Evolutionary conservation across 257 asterid genomes (phyloP).

Genomic region (Prunella vulgaris): DNA sequence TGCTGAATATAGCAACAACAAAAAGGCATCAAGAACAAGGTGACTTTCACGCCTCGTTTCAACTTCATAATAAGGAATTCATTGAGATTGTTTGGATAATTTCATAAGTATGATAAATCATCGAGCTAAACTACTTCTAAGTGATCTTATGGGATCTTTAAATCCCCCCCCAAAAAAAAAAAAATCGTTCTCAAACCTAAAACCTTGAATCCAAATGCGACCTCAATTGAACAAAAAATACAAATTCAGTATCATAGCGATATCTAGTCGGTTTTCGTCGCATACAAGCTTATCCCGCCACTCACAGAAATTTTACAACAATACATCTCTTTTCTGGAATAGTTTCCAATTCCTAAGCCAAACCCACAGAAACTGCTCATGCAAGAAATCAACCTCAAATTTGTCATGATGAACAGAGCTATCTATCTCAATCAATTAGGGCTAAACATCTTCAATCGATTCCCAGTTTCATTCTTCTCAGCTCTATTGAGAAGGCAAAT

Average conservation of each 20-base stretch:
- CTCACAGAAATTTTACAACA: neutral
- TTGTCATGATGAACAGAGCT: neutral
- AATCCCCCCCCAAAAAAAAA: neutral
- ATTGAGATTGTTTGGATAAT: neutral
- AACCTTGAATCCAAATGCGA: neutral
- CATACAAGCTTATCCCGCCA: neutral
- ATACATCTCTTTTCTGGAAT: neutral
- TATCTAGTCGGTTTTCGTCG: neutral
- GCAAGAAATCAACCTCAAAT: neutral
- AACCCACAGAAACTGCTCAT: neutral
- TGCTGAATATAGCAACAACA: neutral
- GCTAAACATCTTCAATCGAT: neutral
- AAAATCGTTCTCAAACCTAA: neutral
- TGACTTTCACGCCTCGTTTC: neutral
- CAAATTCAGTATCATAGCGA: neutral
- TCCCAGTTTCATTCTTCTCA: neutral
- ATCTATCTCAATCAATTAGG: too few relatives aligned
- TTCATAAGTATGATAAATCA: neutral
- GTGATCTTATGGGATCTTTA: too few relatives aligned
- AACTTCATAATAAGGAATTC: neutral
- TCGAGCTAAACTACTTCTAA: neutral
- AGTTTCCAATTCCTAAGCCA: neutral
- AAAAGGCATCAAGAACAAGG: neutral
- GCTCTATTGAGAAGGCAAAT: too few relatives aligned
- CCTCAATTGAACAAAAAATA: neutral